Base-by-base conservation (phyloP, 495 filamentous ascomycete species). In the Neurospora sp. region DNA sequence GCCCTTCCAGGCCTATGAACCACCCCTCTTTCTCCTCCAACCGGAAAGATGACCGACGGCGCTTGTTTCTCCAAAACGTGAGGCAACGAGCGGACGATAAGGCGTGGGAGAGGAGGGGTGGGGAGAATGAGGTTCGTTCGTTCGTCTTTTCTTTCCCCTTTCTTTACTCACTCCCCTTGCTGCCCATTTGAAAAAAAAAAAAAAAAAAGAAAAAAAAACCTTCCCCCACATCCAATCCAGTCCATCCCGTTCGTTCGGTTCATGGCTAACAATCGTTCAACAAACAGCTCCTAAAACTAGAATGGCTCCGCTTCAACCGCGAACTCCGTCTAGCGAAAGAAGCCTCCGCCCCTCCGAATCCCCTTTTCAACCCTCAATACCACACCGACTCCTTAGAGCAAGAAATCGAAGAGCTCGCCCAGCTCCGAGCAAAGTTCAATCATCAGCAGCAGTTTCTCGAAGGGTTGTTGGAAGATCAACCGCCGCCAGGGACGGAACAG, bases 41-140 rank as follows among this genome's bases (percentile, higher is more conserved):
- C 27, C 22, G 31, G 12, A 65, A 65, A 65, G 87, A 91, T 70
- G 80, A 84, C 69, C 81, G 90, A 72, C 84, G 91, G 44, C 83
- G 86, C 10, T 75, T 92, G 70, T 99, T 96, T 76, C 81, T 98
- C 39, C 88, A 91, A 76, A 92, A 90, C 70, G 90, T 97, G n/a
- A 84, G 89, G 76, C 88, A 89, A 74, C 86, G 88, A 44, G 84
- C 90, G 4, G 92, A 97, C 9, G 89, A 93, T 16, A 84, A 81
- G 77, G 77, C 86, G 80, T 88, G 90, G 87, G 79, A 90, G 80
- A 72, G 88, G 80, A 84, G 93, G 82, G 88, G 89, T 46, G 83
- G 93, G 2, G 91, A 93, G 65, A 93, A 97, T 72, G 91, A 96
- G 86, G 89, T 96, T 83, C 38, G 82, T 78, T 39, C 38, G 0